These are phyloP conservation scores for Phaeoacremonium minimum DNA, from an alignment of 2,329 filamentous ascomycete genomes.

Conservation along the genomic window DNA sequence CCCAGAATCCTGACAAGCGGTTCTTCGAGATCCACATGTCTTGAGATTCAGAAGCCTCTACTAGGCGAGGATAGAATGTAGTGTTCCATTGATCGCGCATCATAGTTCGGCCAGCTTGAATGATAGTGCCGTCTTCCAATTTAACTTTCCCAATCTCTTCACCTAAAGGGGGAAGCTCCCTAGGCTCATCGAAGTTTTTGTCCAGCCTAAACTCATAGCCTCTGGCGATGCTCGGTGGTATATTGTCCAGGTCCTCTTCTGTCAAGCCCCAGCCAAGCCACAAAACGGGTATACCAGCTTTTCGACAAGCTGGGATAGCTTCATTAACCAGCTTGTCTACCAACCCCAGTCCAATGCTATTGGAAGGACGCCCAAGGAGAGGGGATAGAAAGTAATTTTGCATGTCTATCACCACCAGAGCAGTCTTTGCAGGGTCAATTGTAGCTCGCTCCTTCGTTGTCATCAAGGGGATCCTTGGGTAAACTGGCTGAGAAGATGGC, in stretches of 20 bases:
- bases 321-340: constrained; percentile 2
- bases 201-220: constrained; percentile 1
- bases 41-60: not conserved
- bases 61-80: constrained; percentile 1
- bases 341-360: constrained; percentile 3
- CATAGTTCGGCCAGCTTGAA: constrained; percentile 2
- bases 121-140: not conserved
- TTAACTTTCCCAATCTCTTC: not conserved
- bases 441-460: constrained; percentile 4
- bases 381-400: constrained; percentile 11
- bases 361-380: constrained; percentile 4
- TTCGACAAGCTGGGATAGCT: constrained; percentile 5
- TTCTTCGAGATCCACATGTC: constrained; percentile 4
- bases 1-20: constrained; percentile 4
- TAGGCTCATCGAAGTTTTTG: constrained; percentile 1
- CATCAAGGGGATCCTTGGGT: constrained; percentile 1
- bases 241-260: not conserved
- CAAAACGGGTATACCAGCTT: constrained; percentile 5
- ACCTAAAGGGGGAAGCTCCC: not conserved
- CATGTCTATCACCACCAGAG: constrained; percentile 9
- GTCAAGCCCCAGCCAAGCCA: constrained; percentile 7
- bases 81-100: constrained; percentile 8
- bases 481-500: not conserved
- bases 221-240: constrained; percentile 4
- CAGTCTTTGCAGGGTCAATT: constrained; percentile 5